Conservation (phyloP, 345 rosid genomes). For the Eucalyptus pauciflora region DNA sequence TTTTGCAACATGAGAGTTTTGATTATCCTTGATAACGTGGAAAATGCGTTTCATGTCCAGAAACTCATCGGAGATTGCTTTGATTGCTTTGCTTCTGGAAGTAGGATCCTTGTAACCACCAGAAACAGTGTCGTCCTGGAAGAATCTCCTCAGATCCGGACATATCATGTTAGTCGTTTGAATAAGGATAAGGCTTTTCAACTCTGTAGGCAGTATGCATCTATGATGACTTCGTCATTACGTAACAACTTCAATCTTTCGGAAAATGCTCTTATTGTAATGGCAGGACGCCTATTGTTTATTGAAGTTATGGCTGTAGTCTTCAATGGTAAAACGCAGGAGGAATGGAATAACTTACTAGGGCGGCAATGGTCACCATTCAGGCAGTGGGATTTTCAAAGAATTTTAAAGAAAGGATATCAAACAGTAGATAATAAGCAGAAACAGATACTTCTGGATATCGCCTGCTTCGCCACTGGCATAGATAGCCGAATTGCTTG, state of each 20-base stretch:
- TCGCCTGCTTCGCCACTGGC: slow-evolving; percentile 1
- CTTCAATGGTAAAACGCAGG: background rate
- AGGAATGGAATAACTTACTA: background rate
- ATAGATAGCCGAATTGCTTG: background rate
- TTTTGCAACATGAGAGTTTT: background rate
- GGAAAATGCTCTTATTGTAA: background rate
- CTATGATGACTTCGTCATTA: background rate
- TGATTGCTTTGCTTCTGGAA: background rate
- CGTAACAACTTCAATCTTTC: background rate
- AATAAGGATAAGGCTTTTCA: background rate
- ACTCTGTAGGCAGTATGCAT: background rate
- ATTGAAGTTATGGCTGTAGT: background rate
- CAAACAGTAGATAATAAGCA: background rate
- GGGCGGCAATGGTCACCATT: background rate
- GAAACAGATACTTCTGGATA: background rate
- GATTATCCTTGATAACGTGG: background rate
- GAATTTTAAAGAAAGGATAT: background rate
- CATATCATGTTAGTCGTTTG: background rate
- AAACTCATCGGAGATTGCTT: background rate
- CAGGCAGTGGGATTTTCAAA: background rate
- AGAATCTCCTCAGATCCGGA: background rate
- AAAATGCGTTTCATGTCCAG: background rate
- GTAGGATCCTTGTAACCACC: background rate
- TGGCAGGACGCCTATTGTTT: background rate
- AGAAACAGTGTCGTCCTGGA: background rate